These are phyloP conservation scores for Colletotrichum euphorbiae DNA, from an alignment of 2,329 filamentous ascomycete genomes.

Conservation along the genomic window DNA sequence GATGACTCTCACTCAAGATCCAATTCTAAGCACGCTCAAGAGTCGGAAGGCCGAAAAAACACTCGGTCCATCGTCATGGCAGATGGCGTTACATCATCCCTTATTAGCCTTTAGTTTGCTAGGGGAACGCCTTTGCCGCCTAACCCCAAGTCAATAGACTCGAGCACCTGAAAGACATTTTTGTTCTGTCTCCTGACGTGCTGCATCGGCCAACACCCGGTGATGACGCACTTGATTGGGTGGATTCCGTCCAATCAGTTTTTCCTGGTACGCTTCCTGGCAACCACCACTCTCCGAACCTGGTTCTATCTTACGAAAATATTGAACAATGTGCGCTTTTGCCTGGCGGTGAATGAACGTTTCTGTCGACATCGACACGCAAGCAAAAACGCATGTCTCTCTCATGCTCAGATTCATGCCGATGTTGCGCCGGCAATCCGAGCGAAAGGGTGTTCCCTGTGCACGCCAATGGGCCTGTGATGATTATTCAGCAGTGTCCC, in stretches of 20 bases:
- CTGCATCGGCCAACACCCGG: slow-evolving; percentile 30
- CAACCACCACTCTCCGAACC: slow-evolving; percentile 19
- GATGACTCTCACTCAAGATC: neutral
- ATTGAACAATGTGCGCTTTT: too few species aligned
- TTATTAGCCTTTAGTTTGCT: neutral
- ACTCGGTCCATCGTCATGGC: slow-evolving; percentile 18
- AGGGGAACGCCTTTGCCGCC: slow-evolving; percentile 12
- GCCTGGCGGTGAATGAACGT: neutral
- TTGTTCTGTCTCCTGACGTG: slow-evolving; percentile 11
- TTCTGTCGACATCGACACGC: neutral
- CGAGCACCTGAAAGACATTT: neutral
- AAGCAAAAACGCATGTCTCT: slow-evolving; percentile 15
- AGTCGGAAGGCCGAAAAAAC: neutral
- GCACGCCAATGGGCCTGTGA: neutral
- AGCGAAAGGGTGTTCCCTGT: slow-evolving; percentile 24
- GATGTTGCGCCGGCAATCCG: slow-evolving; percentile 24
- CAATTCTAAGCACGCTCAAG: neutral
- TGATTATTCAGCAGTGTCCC: slow-evolving; percentile 34
- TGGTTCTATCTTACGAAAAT: neutral
- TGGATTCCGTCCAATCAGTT: slow-evolving; percentile 25
- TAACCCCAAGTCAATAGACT: slow-evolving; percentile 10
- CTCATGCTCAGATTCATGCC: slow-evolving; percentile 12
- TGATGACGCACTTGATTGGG: slow-evolving; percentile 39
- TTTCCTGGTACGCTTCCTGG: neutral
- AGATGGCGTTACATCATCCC: slow-evolving; percentile 14